Evolutionary conservation across 2,329 filamentous ascomycete species (phyloP).

Genomic region (Phaeosphaeria sp.): DNA sequence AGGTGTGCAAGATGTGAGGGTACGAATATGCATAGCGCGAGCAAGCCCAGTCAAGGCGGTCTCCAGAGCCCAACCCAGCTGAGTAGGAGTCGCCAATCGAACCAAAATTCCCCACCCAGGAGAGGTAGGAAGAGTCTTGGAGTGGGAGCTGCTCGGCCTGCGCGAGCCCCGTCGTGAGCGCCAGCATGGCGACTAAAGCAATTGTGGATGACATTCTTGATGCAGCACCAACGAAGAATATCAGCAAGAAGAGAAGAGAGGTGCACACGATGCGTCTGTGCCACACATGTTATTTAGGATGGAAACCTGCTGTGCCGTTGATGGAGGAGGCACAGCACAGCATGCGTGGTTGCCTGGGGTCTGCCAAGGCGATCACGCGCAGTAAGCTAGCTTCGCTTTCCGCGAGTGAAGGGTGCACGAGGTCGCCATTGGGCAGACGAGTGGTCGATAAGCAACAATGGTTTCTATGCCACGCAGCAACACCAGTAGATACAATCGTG

Average conservation of each 20-base stretch:
- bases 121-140: background rate
- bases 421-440: slow-evolving; percentile 8
- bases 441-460: background rate
- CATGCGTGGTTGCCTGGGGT: slow-evolving; percentile 15
- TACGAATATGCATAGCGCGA: slow-evolving; percentile 37
- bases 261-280: background rate
- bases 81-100: slow-evolving; percentile 43
- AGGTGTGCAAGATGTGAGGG: slow-evolving; percentile 31
- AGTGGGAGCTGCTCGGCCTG: slow-evolving; percentile 10
- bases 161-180: slow-evolving; percentile 4
- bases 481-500: too few relatives aligned
- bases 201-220: background rate
- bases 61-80: slow-evolving; percentile 36
- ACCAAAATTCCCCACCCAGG: slow-evolving; percentile 34
- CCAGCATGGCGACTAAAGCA: background rate
- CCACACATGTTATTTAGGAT: background rate
- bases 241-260: background rate
- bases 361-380: background rate
- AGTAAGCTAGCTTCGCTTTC: slow-evolving; percentile 8
- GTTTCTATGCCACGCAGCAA: background rate
- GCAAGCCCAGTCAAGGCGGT: slow-evolving; percentile 35
- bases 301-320: background rate
- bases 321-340: background rate
- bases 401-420: slow-evolving; percentile 22
- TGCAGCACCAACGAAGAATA: background rate